phyloP scores from a whole-genome alignment of 1,139 yeast species.

The Candida tetrigidarum region DNA sequence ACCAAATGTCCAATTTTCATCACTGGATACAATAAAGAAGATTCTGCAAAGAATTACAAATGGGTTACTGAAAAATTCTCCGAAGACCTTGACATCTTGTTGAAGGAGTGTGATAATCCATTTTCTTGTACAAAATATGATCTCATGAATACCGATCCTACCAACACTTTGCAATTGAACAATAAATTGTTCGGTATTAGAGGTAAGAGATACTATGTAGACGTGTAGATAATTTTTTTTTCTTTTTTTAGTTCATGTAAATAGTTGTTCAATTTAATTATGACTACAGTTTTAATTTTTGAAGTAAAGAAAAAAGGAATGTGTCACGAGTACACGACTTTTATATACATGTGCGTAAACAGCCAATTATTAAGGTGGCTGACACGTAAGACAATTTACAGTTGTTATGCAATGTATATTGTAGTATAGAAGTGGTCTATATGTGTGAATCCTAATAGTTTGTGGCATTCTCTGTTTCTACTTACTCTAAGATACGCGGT shows the following conservation, averaged over 20 bases:
- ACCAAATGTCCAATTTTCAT: slow-evolving; percentile 91
- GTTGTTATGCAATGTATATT: no score
- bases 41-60: slow-evolving; percentile 67
- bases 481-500: no score
- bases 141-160: slow-evolving; percentile 87
- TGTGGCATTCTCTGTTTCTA: no score
- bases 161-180: slow-evolving; percentile 91
- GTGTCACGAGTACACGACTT: no score
- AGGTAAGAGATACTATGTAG: slow-evolving; percentile 77
- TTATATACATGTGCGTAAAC: no score
- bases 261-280: not conserved
- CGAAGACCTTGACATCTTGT: slow-evolving; percentile 79
- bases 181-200: slow-evolving; percentile 88
- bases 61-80: slow-evolving; percentile 67
- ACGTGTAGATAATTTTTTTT: slow-evolving; percentile 6
- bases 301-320: no score
- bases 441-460: no score
- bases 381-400: no score
- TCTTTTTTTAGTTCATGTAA: slow-evolving; percentile 4
- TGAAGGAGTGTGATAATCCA: slow-evolving; percentile 72
- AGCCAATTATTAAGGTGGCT: no score
- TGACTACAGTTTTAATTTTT: not conserved
- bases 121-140: slow-evolving; percentile 94
- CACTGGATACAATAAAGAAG: slow-evolving; percentile 86
- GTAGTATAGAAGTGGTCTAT: no score